Evolutionary conservation across 2,329 filamentous ascomycete genomes (phyloP).

Genomic region (Helicocarpus griseus): DNA sequence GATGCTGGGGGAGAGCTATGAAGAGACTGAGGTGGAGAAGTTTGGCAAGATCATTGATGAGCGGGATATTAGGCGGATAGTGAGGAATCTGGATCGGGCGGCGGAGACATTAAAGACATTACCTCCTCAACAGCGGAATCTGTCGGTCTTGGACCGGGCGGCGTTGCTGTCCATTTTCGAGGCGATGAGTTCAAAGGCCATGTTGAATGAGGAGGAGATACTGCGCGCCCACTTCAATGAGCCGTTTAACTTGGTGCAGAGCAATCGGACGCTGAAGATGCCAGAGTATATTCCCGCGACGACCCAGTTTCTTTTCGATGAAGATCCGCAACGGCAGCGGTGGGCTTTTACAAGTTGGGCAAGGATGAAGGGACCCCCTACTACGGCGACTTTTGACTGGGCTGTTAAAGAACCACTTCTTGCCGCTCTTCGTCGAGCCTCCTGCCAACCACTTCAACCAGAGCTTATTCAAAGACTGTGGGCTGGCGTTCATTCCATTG

Average conservation of each 20-base stretch:
- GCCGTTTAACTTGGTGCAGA: constrained; percentile 72
- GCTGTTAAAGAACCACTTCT: constrained; percentile 66
- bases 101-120: constrained; percentile 43
- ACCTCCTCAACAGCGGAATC: constrained; percentile 41
- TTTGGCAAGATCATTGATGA: constrained; percentile 50
- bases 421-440: constrained; percentile 54
- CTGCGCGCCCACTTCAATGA: constrained; percentile 60
- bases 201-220: constrained; percentile 51
- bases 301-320: constrained; percentile 73
- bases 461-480: constrained; percentile 63
- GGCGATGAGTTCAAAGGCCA: constrained; percentile 71
- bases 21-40: constrained; percentile 37
- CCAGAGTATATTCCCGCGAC: constrained; percentile 70
- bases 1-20: constrained; percentile 48
- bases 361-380: constrained; percentile 55
- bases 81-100: constrained; percentile 49
- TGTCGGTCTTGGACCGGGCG: constrained; percentile 43
- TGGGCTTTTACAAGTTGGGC: constrained; percentile 64
- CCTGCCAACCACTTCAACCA: constrained; percentile 43
- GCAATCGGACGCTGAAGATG: constrained; percentile 68
- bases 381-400: constrained; percentile 73
- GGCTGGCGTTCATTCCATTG: constrained; percentile 63
- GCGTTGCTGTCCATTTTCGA: constrained; percentile 79
- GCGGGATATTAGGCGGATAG: constrained; percentile 54
- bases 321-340: constrained; percentile 50